Conservation (phyloP, 768 basidiomycete species). For the Boletus speciosus region DNA sequence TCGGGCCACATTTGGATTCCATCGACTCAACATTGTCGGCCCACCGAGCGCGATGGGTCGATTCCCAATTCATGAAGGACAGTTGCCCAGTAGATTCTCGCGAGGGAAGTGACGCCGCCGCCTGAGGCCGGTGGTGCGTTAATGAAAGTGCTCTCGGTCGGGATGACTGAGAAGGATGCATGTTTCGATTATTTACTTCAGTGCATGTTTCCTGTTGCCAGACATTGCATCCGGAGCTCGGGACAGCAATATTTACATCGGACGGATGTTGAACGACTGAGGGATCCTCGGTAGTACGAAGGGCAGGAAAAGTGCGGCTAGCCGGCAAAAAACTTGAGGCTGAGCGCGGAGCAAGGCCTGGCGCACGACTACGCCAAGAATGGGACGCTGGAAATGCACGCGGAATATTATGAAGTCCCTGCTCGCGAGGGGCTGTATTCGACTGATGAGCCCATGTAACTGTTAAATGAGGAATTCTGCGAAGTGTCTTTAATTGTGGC, state of each 20-base stretch:
- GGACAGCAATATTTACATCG: not conserved
- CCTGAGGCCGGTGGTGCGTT: conserved; percentile 24
- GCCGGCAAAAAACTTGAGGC: conserved; percentile 14
- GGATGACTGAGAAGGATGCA: conserved; percentile 7
- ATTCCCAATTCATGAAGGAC: conserved; percentile 28
- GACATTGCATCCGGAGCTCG: not conserved
- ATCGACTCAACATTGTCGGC: conserved; percentile 9
- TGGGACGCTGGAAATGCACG: conserved; percentile 11
- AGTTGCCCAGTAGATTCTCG: conserved; percentile 29
- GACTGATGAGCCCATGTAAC: conserved; percentile 81
- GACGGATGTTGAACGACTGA: not conserved
- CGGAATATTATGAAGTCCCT: conserved; percentile 9
- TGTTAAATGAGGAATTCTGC: conserved; percentile 64
- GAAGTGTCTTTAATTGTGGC: conserved; percentile 51
- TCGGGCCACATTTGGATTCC: conserved; percentile 10
- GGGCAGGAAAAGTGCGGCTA: conserved; percentile 14
- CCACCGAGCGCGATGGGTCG: conserved; percentile 22
- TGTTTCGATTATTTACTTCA: conserved; percentile 1
- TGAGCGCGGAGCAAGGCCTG: conserved; percentile 5
- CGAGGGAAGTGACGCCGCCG: conserved; percentile 17
- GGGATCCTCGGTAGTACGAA: conserved; percentile 3
- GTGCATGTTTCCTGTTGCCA: conserved; percentile 14
- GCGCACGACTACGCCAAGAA: conserved; percentile 20
- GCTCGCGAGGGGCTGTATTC: conserved; percentile 13
- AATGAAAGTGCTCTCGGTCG: conserved; percentile 31